Evolutionary conservation across 768 basidiomycete genomes (phyloP).

Genomic region (Amanita rimosa): DNA sequence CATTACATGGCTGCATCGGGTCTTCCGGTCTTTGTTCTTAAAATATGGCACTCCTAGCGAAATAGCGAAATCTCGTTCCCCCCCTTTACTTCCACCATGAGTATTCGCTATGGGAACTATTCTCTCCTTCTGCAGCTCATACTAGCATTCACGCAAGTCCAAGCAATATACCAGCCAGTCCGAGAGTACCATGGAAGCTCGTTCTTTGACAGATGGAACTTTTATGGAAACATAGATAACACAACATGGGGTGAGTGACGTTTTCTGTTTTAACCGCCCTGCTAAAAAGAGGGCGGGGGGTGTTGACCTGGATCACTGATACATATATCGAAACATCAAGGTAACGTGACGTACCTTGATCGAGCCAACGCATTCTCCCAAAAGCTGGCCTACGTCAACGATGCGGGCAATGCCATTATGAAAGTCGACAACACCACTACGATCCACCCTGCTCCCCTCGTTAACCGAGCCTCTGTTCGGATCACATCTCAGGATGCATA

Average conservation of each 20-base stretch:
- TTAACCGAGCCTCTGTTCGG: slow-evolving; percentile 35
- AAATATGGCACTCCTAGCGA: no score
- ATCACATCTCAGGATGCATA: slow-evolving; percentile 32
- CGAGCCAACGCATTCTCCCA: slow-evolving; percentile 32
- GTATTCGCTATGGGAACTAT: neutral
- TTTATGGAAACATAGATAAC: slow-evolving; percentile 38
- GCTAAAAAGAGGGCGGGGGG: neutral
- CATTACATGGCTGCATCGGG: no score
- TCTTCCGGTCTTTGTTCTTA: no score
- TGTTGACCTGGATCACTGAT: neutral
- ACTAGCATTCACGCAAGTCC: neutral
- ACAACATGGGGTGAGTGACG: slow-evolving; percentile 26
- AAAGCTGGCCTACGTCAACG: slow-evolving; percentile 48
- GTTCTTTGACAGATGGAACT: slow-evolving; percentile 49
- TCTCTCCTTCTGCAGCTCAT: neutral
- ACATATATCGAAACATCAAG: slow-evolving; percentile 16
- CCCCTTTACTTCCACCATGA: neutral
- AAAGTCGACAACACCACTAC: slow-evolving; percentile 63
- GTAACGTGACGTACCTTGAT: slow-evolving; percentile 53
- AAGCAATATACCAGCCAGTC: slow-evolving; percentile 21
- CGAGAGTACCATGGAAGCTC: slow-evolving; percentile 32
- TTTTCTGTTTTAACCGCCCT: neutral
- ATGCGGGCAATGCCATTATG: slow-evolving; percentile 53
- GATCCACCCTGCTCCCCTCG: slow-evolving; percentile 20
- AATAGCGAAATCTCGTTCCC: no score